Evolutionary conservation across 2,329 filamentous ascomycete species (phyloP).

Genomic region (Aspergillus neoniger): DNA sequence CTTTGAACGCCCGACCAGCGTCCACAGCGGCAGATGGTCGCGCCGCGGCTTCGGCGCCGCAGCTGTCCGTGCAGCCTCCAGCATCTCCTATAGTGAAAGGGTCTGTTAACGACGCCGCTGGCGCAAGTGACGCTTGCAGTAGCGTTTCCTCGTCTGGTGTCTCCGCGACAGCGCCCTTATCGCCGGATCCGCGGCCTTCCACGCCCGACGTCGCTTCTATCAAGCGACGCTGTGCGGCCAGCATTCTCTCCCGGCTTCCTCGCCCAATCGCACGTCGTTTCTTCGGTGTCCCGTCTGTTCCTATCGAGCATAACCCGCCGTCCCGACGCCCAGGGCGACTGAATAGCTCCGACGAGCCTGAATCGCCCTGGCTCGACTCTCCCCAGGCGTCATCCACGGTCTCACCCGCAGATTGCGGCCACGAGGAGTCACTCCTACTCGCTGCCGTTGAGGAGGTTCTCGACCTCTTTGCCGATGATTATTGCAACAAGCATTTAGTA

Average conservation of each 20-base stretch:
- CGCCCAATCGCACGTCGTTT: slow-evolving; percentile 47
- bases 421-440: slow-evolving; percentile 54
- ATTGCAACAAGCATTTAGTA: slow-evolving; percentile 90
- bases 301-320: slow-evolving; percentile 1
- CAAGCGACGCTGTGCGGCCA: slow-evolving; percentile 48
- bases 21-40: slow-evolving; percentile 16
- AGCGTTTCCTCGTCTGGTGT: slow-evolving; percentile 17
- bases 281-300: slow-evolving; percentile 38
- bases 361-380: slow-evolving; percentile 1
- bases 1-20: slow-evolving; percentile 74
- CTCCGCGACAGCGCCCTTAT: slow-evolving; percentile 18
- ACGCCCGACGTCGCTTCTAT: slow-evolving; percentile 40
- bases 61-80: slow-evolving; percentile 27
- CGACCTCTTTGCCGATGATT: slow-evolving; percentile 74
- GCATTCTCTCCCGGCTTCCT: slow-evolving; percentile 46
- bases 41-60: slow-evolving; percentile 22
- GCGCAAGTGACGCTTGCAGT: slow-evolving; percentile 25
- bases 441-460: slow-evolving; percentile 67
- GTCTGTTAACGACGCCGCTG: slow-evolving; percentile 19
- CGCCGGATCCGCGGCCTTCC: slow-evolving; percentile 25
- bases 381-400: slow-evolving; percentile 15
- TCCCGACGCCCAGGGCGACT: not conserved
- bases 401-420: slow-evolving; percentile 3
- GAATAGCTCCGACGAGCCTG: not conserved
- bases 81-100: slow-evolving; percentile 20